phyloP scores from a whole-genome alignment of 352 stramenopile species.

The Plasmopara viticola region DNA sequence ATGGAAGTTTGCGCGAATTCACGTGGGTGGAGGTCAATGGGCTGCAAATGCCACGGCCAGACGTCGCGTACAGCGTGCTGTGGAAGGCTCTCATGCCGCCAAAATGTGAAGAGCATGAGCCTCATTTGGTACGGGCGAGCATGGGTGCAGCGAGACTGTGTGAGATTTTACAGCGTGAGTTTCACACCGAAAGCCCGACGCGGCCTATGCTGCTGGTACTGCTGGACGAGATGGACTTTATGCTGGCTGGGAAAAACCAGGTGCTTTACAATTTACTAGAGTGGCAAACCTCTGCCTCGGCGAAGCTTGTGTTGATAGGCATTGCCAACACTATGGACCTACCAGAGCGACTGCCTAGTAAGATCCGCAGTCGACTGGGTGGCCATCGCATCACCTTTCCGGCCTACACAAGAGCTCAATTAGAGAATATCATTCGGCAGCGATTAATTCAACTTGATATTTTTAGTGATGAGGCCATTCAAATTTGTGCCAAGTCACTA shows the following conservation, averaged over 20 bases:
- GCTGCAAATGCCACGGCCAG: constrained; percentile 56
- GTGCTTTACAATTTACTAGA: constrained; percentile 79
- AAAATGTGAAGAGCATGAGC: constrained; percentile 7
- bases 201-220: constrained; percentile 55
- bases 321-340: constrained; percentile 82
- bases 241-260: constrained; percentile 62
- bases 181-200: constrained; percentile 29
- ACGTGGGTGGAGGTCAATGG: constrained; percentile 65
- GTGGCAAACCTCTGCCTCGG: constrained; percentile 48
- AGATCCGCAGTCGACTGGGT: constrained; percentile 61
- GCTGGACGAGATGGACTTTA: constrained; percentile 77
- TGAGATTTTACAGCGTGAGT: constrained; percentile 40
- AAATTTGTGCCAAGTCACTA: constrained; percentile 60
- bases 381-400: constrained; percentile 64
- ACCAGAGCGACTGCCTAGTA: constrained; percentile 58
- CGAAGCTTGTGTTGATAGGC: constrained; percentile 64
- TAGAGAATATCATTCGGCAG: constrained; percentile 62
- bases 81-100: constrained; percentile 45
- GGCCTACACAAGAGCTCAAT: constrained; percentile 53
- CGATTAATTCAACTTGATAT: constrained; percentile 48
- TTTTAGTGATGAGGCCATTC: constrained; percentile 54
- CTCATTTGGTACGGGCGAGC: constrained; percentile 1
- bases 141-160: constrained; percentile 36
- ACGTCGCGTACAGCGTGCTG: constrained; percentile 57
- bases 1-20: constrained; percentile 35